Conservation (phyloP, 805 yeast genomes). For the Lachancea quebecensis region DNA sequence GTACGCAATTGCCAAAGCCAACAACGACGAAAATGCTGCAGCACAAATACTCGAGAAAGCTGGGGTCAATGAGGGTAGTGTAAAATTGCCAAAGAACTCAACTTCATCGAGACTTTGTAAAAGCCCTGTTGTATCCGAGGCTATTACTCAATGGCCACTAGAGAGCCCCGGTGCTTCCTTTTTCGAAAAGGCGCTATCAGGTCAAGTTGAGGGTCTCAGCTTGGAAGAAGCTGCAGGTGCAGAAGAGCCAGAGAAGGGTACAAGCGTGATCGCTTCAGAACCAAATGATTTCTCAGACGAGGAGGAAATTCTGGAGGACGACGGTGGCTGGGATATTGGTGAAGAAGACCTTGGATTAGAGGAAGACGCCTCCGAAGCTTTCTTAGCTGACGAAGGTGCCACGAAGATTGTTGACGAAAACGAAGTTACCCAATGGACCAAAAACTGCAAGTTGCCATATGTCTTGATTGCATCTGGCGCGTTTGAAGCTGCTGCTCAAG, state of each 20-base stretch:
- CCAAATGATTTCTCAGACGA: slow-evolving; percentile 39
- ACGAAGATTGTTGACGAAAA: slow-evolving; percentile 34
- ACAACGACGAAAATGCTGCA: slow-evolving; percentile 73
- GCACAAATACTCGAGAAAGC: slow-evolving; percentile 62
- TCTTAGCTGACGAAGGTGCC: slow-evolving; percentile 30
- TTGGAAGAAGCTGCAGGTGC: slow-evolving; percentile 17
- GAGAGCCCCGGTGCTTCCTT: slow-evolving; percentile 63
- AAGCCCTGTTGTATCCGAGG: slow-evolving; percentile 42
- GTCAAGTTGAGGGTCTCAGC: slow-evolving; percentile 61
- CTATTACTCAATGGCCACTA: slow-evolving; percentile 70
- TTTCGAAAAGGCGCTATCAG: slow-evolving; percentile 78
- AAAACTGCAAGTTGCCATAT: slow-evolving; percentile 84
- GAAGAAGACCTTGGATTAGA: slow-evolving; percentile 72
- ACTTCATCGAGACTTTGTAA: slow-evolving; percentile 40
- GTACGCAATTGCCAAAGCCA: slow-evolving; percentile 83
- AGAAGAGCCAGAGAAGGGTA: slow-evolving; percentile 16
- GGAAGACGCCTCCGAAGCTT: slow-evolving; percentile 48
- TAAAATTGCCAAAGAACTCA: slow-evolving; percentile 51
- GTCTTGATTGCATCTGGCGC: slow-evolving; percentile 94
- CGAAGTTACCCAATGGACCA: slow-evolving; percentile 75
- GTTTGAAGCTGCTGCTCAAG: slow-evolving; percentile 90
- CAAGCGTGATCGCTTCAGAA: slow-evolving; percentile 26
- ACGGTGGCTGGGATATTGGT: slow-evolving; percentile 74
- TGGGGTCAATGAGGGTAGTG: slow-evolving; percentile 55
- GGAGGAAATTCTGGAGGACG: slow-evolving; percentile 49